Evolutionary conservation across 2,329 filamentous ascomycete genomes (phyloP).

Genomic region (Aspergillus sp.): DNA sequence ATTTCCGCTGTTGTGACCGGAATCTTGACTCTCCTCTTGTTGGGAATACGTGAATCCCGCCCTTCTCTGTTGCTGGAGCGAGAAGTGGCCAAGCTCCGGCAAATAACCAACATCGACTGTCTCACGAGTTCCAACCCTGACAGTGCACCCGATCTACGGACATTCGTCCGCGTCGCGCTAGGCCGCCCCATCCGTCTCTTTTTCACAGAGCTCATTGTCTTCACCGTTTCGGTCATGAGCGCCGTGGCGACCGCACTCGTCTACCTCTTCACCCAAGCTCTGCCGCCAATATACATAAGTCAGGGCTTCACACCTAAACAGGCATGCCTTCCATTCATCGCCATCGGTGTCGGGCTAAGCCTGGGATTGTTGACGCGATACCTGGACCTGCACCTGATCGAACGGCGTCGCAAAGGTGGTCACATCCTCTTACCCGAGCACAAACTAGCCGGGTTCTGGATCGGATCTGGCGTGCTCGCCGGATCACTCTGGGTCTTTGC

Average conservation of each 20-base stretch:
- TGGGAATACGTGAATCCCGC: constrained; percentile 50
- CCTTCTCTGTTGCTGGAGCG: constrained; percentile 48
- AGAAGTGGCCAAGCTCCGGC: constrained; percentile 37
- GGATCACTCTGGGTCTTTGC: constrained; percentile 53
- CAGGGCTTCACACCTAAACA: constrained; percentile 38
- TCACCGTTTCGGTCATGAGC: constrained; percentile 49
- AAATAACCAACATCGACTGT: constrained; percentile 29
- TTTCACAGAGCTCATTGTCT: constrained; percentile 54
- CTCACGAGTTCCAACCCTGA: constrained; percentile 46
- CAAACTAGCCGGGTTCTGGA: constrained; percentile 53
- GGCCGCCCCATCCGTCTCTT: constrained; percentile 49
- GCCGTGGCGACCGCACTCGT: constrained; percentile 52
- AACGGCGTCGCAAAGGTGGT: constrained; percentile 27
- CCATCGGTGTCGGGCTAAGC: constrained; percentile 44
- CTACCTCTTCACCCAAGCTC: constrained; percentile 54
- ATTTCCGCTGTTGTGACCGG: constrained; percentile 46
- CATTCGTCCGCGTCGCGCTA: constrained; percentile 46
- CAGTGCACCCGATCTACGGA: constrained; percentile 40
- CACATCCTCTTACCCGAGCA: constrained; percentile 46
- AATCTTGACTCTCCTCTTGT: constrained; percentile 38
- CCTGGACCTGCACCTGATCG: constrained; percentile 44
- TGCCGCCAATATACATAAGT: constrained; percentile 45
- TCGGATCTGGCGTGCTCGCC: constrained; percentile 51
- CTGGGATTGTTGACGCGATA: constrained; percentile 48
- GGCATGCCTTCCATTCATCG: constrained; percentile 41